A percentile compares a stretch with the other conserved stretches of the same genome.
Conservation (phyloP, 805 yeast genomes). For the Saccharomyces eubayanus region DNA sequence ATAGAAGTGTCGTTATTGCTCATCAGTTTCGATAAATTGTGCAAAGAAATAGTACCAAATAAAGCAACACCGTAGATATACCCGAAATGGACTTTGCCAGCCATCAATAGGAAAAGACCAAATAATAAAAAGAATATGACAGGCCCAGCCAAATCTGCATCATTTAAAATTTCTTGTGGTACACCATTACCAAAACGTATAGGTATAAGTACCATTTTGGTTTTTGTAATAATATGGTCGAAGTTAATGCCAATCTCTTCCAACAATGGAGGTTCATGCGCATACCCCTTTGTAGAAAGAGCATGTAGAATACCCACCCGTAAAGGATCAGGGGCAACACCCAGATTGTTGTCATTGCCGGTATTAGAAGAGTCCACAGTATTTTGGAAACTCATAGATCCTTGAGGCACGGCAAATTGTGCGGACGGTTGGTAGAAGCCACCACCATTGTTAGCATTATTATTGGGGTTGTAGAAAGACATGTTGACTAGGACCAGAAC, state of each 20-base stretch:
- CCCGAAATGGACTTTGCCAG: constrained; percentile 95
- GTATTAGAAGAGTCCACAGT: constrained; percentile 5
- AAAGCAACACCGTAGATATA: constrained; percentile 94
- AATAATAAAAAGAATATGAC: constrained; percentile 78
- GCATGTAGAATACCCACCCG: constrained; percentile 82
- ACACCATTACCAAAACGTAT: constrained; percentile 41
- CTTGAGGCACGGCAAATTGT: constrained; percentile 30
- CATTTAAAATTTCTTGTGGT: constrained; percentile 71
- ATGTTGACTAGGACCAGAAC: constrained; percentile 1
- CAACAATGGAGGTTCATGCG: constrained; percentile 87
- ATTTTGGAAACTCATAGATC: constrained; percentile 31
- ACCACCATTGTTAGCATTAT: neutral
- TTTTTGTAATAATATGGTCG: constrained; percentile 74
- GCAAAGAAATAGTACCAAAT: constrained; percentile 80
- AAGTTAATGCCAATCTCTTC: constrained; percentile 94
- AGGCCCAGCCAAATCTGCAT: constrained; percentile 93
- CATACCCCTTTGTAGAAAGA: constrained; percentile 83
- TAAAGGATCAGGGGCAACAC: constrained; percentile 34
- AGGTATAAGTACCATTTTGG: constrained; percentile 80
- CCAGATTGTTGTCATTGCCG: constrained; percentile 9
- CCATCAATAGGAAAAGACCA: constrained; percentile 70
- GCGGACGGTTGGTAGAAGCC: constrained; percentile 19
- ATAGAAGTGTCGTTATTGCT: constrained; percentile 39
- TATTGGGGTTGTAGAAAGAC: constrained; percentile 8
- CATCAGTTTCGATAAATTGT: constrained; percentile 81